Conservation (phyloP, 1,284 basidiomycete species). For the Hemileia vastatrix region DNA sequence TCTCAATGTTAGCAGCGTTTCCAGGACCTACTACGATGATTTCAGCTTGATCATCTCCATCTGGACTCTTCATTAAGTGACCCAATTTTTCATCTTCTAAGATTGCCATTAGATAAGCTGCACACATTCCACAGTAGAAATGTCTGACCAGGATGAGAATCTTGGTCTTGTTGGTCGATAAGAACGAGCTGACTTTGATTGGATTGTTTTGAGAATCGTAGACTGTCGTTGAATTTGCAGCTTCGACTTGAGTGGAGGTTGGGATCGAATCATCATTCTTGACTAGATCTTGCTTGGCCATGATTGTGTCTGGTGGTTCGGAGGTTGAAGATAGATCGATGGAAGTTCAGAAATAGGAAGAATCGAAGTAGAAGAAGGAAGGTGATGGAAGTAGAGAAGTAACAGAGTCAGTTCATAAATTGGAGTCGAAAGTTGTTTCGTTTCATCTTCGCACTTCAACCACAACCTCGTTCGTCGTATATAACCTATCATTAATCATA, state of each 20-base stretch:
- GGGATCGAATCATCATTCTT: not conserved
- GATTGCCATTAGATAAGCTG: constrained; percentile 24
- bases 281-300: not conserved
- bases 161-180: not conserved
- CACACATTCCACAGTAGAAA: constrained; percentile 34
- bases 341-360: too few relatives aligned
- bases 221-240: not conserved
- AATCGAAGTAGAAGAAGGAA: too few relatives aligned
- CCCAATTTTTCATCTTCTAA: not conserved
- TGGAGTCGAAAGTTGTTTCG: too few relatives aligned
- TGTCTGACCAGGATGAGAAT: constrained; percentile 29
- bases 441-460: too few relatives aligned
- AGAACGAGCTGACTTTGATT: not conserved
- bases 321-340: too few relatives aligned
- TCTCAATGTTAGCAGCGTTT: constrained; percentile 13
- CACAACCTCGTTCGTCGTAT: too few relatives aligned
- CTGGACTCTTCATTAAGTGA: not conserved
- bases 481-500: too few relatives aligned
- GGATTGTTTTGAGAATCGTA: not conserved
- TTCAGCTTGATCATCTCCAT: not conserved
- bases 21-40: constrained; percentile 29
- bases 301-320: not conserved
- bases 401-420: too few relatives aligned
- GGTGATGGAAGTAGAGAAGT: too few relatives aligned
- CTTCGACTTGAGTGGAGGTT: not conserved